These are phyloP conservation scores for Castanopsis chinensis DNA, from an alignment of 306 rosid genomes.

Conservation along the genomic window DNA sequence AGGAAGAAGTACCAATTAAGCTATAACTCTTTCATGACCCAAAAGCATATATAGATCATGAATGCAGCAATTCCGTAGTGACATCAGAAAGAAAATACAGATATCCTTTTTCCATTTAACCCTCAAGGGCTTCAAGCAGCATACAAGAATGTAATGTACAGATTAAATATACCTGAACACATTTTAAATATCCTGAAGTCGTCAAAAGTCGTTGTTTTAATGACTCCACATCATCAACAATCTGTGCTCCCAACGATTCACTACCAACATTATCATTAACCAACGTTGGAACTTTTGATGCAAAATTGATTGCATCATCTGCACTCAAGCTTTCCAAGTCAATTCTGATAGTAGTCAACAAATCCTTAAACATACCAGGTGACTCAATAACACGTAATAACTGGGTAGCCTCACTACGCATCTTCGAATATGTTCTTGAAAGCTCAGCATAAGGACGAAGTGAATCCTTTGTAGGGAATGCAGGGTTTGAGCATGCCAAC, in stretches of 20 bases:
- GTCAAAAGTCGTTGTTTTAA: conserved; percentile 83
- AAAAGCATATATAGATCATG: background rate
- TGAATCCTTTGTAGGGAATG: conserved; percentile 87
- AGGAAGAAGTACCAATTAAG: too few species aligned
- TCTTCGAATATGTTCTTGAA: conserved; percentile 88
- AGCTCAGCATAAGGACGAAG: conserved; percentile 84
- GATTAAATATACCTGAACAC: conserved; percentile 80
- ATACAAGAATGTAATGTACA: conserved; percentile 2
- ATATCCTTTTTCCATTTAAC: background rate
- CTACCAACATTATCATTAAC: conserved; percentile 44
- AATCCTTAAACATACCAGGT: conserved; percentile 51
- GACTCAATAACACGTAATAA: conserved; percentile 56
- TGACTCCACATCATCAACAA: conserved; percentile 74
- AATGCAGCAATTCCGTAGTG: background rate
- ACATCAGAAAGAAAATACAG: background rate
- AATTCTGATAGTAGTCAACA: conserved; percentile 39
- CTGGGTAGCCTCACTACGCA: conserved; percentile 85
- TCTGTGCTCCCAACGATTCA: conserved; percentile 46
- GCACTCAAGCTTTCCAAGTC: conserved; percentile 72
- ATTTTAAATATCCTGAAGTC: conserved; percentile 90
- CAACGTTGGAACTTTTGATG: conserved; percentile 65
- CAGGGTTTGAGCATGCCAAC: conserved; percentile 75
- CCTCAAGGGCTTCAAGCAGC: background rate
- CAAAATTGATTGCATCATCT: conserved; percentile 83
- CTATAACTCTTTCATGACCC: background rate